These are phyloP conservation scores for Ceratonia siliqua DNA, from an alignment of 306 rosid species.

Conservation along the genomic window DNA sequence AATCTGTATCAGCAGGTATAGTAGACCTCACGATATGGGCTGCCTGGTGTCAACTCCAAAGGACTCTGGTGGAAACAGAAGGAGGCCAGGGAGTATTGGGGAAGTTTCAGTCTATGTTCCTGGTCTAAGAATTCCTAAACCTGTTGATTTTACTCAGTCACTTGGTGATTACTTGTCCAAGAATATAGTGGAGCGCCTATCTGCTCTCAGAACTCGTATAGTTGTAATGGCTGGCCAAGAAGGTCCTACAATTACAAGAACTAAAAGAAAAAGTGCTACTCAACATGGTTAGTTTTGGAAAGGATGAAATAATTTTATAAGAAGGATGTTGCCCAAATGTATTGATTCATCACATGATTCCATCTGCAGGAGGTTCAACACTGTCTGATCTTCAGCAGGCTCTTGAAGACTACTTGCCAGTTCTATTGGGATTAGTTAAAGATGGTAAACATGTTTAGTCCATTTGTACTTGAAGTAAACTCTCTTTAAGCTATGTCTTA, in stretches of 20 bases:
- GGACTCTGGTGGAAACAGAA: slow-evolving; percentile 82
- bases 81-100: slow-evolving; percentile 91
- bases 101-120: slow-evolving; percentile 94
- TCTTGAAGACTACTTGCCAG: slow-evolving; percentile 91
- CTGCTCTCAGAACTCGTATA: slow-evolving; percentile 90
- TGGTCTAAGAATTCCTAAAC: slow-evolving; percentile 91
- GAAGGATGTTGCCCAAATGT: slow-evolving; percentile 18
- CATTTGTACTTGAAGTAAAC: slow-evolving; percentile 29
- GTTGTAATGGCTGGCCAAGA: slow-evolving; percentile 97
- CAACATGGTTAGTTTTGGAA: slow-evolving; percentile 78
- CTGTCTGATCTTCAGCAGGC: slow-evolving; percentile 94
- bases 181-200: slow-evolving; percentile 75
- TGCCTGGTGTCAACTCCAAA: slow-evolving; percentile 78
- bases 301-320: slow-evolving; percentile 25
- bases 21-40: slow-evolving; percentile 70
- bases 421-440: slow-evolving; percentile 88
- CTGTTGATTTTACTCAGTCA: slow-evolving; percentile 77
- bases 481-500: slow-evolving; percentile 26
- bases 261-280: slow-evolving; percentile 79
- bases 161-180: slow-evolving; percentile 82
- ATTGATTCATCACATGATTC: slow-evolving; percentile 42
- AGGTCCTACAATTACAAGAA: slow-evolving; percentile 89
- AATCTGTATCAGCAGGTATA: slow-evolving; percentile 55
- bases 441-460: slow-evolving; percentile 56
- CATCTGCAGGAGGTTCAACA: slow-evolving; percentile 85